These are phyloP conservation scores for Apodospora peruviana DNA, from an alignment of 495 filamentous ascomycete genomes.

Conservation along the genomic window DNA sequence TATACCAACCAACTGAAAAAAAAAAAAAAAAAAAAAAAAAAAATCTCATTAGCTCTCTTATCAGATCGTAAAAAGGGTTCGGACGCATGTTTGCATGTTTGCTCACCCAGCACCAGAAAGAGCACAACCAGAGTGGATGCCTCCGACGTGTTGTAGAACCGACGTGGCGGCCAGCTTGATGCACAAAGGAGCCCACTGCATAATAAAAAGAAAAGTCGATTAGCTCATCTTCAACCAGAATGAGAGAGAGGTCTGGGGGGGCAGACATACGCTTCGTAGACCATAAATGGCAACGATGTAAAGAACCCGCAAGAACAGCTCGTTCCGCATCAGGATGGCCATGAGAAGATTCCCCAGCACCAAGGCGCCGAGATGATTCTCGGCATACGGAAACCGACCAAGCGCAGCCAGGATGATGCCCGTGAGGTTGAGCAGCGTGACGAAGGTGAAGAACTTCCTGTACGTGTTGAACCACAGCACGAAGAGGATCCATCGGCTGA, in stretches of 20 bases:
- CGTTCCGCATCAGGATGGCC: slow-evolving; percentile 40
- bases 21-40: background rate
- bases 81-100: too few species aligned
- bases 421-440: slow-evolving; percentile 30
- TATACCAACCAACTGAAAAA: slow-evolving; percentile 33
- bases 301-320: slow-evolving; percentile 34
- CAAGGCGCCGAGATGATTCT: slow-evolving; percentile 37
- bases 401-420: slow-evolving; percentile 34
- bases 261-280: slow-evolving; percentile 32
- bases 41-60: too few species aligned
- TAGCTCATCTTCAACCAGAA: slow-evolving; percentile 5
- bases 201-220: slow-evolving; percentile 2
- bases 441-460: slow-evolving; percentile 40
- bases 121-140: slow-evolving; percentile 40
- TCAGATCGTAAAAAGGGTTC: too few species aligned
- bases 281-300: slow-evolving; percentile 39
- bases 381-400: slow-evolving; percentile 32
- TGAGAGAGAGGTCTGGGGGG: too few species aligned
- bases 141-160: slow-evolving; percentile 38
- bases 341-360: slow-evolving; percentile 38
- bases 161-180: slow-evolving; percentile 36
- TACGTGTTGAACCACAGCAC: slow-evolving; percentile 44
- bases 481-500: slow-evolving; percentile 33
- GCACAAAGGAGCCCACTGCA: slow-evolving; percentile 35
- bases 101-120: slow-evolving; percentile 39